Base-by-base conservation (phyloP, 495 filamentous ascomycete genomes). In the Oidiodendron maius region DNA sequence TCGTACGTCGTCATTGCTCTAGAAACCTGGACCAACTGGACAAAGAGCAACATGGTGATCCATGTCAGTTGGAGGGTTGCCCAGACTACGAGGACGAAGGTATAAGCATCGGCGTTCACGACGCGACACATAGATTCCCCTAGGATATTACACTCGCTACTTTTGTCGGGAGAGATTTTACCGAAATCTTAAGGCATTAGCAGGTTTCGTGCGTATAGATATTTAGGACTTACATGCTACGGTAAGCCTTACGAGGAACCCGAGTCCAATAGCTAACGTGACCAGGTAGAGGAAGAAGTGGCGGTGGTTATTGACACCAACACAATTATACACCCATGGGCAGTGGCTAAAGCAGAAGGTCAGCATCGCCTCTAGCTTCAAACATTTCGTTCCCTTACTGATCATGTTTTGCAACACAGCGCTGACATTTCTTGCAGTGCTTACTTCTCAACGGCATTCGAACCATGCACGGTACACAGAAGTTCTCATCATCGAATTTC, bases 251-350 rank as follows among this genome's bases (percentile, higher is more conserved):
- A 81, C 58, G 46, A 62, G 22, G 13, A 82, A 52, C 11, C 86
- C 51, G 45, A 97, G 83, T 22, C 87, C 88, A 16, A 86, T 52
- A 55, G 89, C 83, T 34, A 97, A 66, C 53, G 68, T 84, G 16
- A 89, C 64, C 25, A 96, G 74, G 61, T 95, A 98, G 18, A 96
- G 64, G 48, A 96, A 84, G 68, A 98, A 98, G 59, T 96, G 94
- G 3, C 93, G 82, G 56, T 95, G 83, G 61, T 98, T 98, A 61
- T 95, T 96, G 32, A 91, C 75, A 35, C 86, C 93, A 32, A 98
- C 79, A 61, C 93, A 98, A 67, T 96, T 96, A 64, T 93, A 83
- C 30, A 96, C 89, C 93, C 93, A 98, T 0, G 93, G 93, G 58
- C 93, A 98, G 62, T 98, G 93, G 58, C 91, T 97, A 48, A 26